Conservation (phyloP, 176 grass and related monocot species). For the Bolboschoenus planiculmis region DNA sequence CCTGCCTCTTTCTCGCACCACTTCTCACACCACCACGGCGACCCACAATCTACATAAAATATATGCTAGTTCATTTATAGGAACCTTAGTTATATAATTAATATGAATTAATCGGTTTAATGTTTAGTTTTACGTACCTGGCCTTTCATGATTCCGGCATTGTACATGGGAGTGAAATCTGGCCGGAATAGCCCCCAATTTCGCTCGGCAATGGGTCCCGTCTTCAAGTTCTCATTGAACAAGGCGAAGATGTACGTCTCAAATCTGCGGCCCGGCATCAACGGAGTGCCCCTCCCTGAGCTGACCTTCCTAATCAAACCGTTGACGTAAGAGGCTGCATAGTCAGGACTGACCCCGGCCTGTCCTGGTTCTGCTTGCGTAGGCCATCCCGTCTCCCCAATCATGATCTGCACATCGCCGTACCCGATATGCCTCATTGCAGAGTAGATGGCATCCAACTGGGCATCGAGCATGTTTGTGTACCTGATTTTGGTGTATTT, state of each 20-base stretch:
- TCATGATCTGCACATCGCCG: constrained; percentile 64
- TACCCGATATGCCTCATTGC: constrained; percentile 72
- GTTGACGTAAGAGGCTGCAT: constrained; percentile 46
- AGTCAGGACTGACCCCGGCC: constrained; percentile 44
- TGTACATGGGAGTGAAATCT: constrained; percentile 64
- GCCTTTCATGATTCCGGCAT: constrained; percentile 63
- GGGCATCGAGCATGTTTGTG: constrained; percentile 79
- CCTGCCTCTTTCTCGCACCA: neutral
- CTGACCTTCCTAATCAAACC: constrained; percentile 44
- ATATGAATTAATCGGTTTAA: neutral
- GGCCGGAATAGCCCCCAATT: constrained; percentile 69
- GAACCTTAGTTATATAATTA: neutral
- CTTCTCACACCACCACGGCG: neutral
- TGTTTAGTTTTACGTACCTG: constrained; percentile 13
- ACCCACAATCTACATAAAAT: neutral
- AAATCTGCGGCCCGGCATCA: constrained; percentile 74
- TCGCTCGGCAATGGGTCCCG: constrained; percentile 74
- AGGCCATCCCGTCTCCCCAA: constrained; percentile 90
- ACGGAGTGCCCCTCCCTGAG: constrained; percentile 49
- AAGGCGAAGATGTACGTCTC: constrained; percentile 84
- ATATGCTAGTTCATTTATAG: neutral
- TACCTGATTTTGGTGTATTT: constrained; percentile 52
- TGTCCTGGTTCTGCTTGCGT: constrained; percentile 59
- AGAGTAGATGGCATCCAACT: constrained; percentile 80
- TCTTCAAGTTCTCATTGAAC: constrained; percentile 83